Base-by-base conservation (phyloP, 495 filamentous ascomycete genomes). In the Aspergillus avenaceus region DNA sequence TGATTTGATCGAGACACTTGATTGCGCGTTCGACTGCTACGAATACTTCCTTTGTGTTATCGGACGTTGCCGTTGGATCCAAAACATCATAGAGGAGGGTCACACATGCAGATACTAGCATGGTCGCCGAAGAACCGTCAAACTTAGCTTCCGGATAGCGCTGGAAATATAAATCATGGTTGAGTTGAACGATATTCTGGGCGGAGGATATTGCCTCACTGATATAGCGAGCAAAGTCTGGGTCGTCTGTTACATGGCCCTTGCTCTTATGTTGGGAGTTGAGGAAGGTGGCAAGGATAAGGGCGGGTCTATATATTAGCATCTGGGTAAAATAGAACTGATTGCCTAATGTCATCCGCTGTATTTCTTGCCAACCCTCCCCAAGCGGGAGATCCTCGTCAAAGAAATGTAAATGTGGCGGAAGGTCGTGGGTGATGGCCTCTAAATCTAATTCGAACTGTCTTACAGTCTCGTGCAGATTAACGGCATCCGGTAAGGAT, bases 61-160 rank as follows among this genome's bases (percentile, higher is more conserved):
- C 22, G 12, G 26, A 16, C 5, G n/a, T n/a, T 8, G 25, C 32
- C 13, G 8, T 32, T 6, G 43, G 26, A 22, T 45, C 26, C 5
- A 45, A 11, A n/a, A 45, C 43, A 32, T 32, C 43, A 14, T 31
- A 45, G n/a, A 45, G 26, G 9, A 45, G 21, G 5, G 43, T 45
- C 9, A 45, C 9, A 9, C 22, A 24, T 16, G 43, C 41, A 8
- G 41, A 9, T 2, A 28, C 41, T 8, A 44, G n/a, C 7, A 28
- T 11, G 22, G 41, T 28, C 22, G 24, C 41, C 4, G 24, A 28
- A 8, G 22, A 13, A 7, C 41, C 23, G 14, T 44, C 41, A n/a
- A 27, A 28, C 9, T 26, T 23, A 2, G 24, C 5, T 5, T 1
- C 11, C 2, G 41, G 41, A 16, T 16, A 44, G 12, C 41, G 22